Base-by-base conservation (phyloP, 139 green algal species). In the Micromonas pusilla region DNA sequence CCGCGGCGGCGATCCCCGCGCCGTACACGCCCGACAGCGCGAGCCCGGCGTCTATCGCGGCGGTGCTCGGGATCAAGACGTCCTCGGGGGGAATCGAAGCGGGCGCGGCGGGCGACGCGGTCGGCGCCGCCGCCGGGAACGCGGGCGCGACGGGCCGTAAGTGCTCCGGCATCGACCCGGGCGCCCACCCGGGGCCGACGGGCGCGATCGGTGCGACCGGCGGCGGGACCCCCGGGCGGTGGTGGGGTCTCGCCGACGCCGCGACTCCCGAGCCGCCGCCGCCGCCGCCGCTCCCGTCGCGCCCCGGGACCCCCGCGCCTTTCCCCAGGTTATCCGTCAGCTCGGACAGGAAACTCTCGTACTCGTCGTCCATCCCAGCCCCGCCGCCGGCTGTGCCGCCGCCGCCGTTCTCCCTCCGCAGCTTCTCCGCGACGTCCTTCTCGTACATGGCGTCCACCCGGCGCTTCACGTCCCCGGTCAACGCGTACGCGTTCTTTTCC, bases 331-430 rank as follows among this genome's bases (percentile, higher is more conserved):
- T 57, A 9, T 16, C 45, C 45, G 45, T 57, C 45, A 57, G 45
- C 45, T 94, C 86, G 2, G 87, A 79, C 70, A 99, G 70, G 80
- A 99, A 99, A 19, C 78, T 86, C 79, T 93, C 89, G 87, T 97
- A 99, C 84, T 98, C 95, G 30, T 90, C 82, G 65, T 98, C 95
- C 84, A 92, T 79, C 16, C 45, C 45, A 9, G 9, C 16, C 9
- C 45, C 45, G 45, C 45, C 45, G 45, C 16, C 45, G 45, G 9
- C 45, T 3, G 38, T 84, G 3, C 84, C 79, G 30, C 20, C 9
- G 23, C 9, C 45, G 82, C 2, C 88, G 78, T 28, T 86, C 83
- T 23, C 71, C 25, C 5, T 34, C 19, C 6, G 9, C 39, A 57
- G 45, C 45, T 73, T 76, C 19, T 28, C 67, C 19, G 19, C 26